Conservation (phyloP, 306 rosid species). For the Alnus glutinosa region DNA sequence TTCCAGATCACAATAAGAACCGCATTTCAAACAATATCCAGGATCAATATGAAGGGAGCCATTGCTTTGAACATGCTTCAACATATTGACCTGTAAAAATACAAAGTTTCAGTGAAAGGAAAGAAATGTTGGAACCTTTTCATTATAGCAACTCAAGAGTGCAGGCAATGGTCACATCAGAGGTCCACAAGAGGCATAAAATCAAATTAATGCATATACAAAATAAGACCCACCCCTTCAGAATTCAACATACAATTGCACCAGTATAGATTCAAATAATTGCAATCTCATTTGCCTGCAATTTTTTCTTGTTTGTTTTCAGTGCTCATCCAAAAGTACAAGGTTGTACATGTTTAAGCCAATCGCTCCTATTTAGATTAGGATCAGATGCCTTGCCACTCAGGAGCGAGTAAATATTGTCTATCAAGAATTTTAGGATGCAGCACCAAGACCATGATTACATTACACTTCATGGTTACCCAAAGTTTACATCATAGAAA, state of each 20-base stretch:
- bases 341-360: not conserved
- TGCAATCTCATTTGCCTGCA: slow-evolving; percentile 16
- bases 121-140: not conserved
- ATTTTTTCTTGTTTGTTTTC: slow-evolving; percentile 1
- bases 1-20: slow-evolving; percentile 64
- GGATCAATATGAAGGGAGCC: slow-evolving; percentile 41
- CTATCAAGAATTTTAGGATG: not conserved
- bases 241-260: not conserved
- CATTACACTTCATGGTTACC: slow-evolving; percentile 10
- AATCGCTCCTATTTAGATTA: slow-evolving; percentile 8
- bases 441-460: slow-evolving; percentile 5
- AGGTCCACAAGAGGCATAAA: not conserved
- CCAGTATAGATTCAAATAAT: not conserved
- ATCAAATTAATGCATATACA: not conserved
- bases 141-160: not conserved
- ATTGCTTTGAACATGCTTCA: slow-evolving; percentile 38
- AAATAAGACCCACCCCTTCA: not conserved
- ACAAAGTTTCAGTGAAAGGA: not conserved
- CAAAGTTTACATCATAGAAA: slow-evolving; percentile 5
- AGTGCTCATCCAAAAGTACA: slow-evolving; percentile 3
- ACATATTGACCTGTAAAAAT: slow-evolving; percentile 37
- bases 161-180: not conserved
- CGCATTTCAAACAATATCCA: slow-evolving; percentile 68
- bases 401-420: not conserved
- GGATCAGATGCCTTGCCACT: slow-evolving; percentile 5